A percentile compares a stretch with the other conserved stretches of the same genome.
Conservation (phyloP, 164 flowering plant species). For the Stephania cephalantha region DNA sequence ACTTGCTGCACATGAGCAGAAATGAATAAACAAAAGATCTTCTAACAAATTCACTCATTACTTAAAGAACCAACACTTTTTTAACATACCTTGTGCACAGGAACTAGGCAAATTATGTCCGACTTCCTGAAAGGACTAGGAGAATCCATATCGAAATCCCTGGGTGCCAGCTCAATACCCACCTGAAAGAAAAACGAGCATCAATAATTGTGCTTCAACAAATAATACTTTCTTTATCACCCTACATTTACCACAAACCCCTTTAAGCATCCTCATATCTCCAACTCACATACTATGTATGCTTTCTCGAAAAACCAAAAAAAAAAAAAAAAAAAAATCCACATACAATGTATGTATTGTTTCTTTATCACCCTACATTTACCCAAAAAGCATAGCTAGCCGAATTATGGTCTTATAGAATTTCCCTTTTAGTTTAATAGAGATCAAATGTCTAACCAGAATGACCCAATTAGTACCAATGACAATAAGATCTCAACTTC, state of each 20-base stretch:
- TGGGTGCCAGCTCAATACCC: slow-evolving; percentile 87
- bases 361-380: too few relatives aligned
- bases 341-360: too few relatives aligned
- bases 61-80: slow-evolving; percentile 5
- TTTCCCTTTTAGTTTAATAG: too few relatives aligned
- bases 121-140: slow-evolving; percentile 62
- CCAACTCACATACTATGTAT: too few relatives aligned
- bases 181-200: slow-evolving; percentile 40
- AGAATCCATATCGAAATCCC: slow-evolving; percentile 95
- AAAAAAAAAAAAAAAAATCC: too few relatives aligned
- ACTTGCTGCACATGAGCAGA: slow-evolving; percentile 71
- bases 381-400: too few relatives aligned
- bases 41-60: not conserved
- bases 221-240: slow-evolving; percentile 1
- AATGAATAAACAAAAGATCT: slow-evolving; percentile 1
- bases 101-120: slow-evolving; percentile 81
- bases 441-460: not conserved
- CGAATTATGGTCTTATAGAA: too few relatives aligned
- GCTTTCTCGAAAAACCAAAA: too few relatives aligned
- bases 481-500: not conserved
- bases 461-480: too few relatives aligned
- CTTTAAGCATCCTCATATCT: too few relatives aligned
- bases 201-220: slow-evolving; percentile 2
- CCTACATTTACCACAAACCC: too few relatives aligned
- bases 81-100: slow-evolving; percentile 81